phyloP scores from a whole-genome alignment of 2,329 filamentous ascomycete genomes.

The Monilinia laxa region DNA sequence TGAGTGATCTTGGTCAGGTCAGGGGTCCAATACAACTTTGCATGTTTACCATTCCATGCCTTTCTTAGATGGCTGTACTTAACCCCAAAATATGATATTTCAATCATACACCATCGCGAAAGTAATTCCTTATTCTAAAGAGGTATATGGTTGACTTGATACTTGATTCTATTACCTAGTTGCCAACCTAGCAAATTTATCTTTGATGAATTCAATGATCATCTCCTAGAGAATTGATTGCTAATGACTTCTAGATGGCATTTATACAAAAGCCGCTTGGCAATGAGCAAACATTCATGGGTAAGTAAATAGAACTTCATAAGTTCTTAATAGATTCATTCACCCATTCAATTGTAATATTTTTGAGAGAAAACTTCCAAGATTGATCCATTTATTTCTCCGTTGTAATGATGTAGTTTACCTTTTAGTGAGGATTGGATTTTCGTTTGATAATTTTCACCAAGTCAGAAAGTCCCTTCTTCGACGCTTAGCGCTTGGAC shows the following conservation, averaged over 20 bases:
- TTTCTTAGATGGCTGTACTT: neutral
- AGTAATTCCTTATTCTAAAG: neutral
- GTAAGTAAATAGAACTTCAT: neutral
- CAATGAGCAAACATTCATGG: neutral
- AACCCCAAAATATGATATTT: neutral
- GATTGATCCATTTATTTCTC: neutral
- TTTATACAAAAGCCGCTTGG: neutral
- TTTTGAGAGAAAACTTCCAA: neutral
- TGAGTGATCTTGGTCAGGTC: neutral
- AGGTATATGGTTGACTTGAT: neutral
- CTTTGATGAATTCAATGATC: neutral
- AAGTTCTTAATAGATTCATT: neutral
- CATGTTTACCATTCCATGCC: neutral
- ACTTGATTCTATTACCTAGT: neutral
- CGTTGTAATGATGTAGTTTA: neutral
- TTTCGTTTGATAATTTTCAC: neutral
- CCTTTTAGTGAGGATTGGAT: neutral
- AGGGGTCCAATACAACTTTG: neutral
- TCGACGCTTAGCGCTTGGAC: conserved; percentile 3
- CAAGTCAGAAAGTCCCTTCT: conserved; percentile 2
- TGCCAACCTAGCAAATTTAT: neutral
- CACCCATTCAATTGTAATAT: neutral
- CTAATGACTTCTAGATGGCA: neutral
- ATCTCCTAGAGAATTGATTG: neutral
- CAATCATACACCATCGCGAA: neutral